Percentiles rank a stretch among this genome's conserved stretches.
These are phyloP conservation scores for Pythium pectinolyticum DNA, from an alignment of 352 stramenopile genomes.

Conservation along the genomic window DNA sequence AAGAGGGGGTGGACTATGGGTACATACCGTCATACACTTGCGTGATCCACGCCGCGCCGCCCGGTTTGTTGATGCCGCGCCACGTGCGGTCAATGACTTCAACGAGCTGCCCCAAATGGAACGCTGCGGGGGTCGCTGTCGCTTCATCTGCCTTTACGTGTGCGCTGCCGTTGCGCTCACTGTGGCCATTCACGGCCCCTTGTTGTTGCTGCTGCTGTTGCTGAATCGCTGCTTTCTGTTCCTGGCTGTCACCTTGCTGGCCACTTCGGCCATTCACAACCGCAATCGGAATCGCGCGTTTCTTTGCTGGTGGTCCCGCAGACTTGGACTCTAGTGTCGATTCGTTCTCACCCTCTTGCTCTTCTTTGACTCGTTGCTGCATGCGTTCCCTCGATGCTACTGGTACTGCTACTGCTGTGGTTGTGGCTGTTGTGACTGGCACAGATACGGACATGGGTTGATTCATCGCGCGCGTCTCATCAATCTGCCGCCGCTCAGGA, in stretches of 20 bases:
- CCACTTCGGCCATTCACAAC: not conserved
- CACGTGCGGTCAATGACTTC: constrained; percentile 87
- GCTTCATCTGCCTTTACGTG: constrained; percentile 28
- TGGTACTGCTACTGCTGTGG: not conserved
- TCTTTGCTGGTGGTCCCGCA: constrained; percentile 13
- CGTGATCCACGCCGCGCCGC: constrained; percentile 82
- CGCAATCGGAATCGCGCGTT: constrained; percentile 9
- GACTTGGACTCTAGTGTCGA: not conserved
- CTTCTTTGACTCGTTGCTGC: not conserved
- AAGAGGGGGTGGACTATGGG: no score
- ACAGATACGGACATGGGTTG: not conserved
- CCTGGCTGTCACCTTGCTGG: not conserved
- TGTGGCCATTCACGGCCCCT: not conserved
- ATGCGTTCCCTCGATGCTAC: not conserved
- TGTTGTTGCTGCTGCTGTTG: not conserved
- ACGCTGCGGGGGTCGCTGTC: constrained; percentile 19
- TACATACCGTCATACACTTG: constrained; percentile 46
- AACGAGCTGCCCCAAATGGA: constrained; percentile 74
- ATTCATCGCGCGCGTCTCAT: no score
- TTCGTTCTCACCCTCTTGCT: constrained; percentile 5
- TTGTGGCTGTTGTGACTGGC: not conserved
- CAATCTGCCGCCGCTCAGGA: not conserved
- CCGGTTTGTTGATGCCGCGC: constrained; percentile 91
- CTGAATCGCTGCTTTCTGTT: not conserved
- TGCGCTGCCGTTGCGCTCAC: not conserved